phyloP scores from a whole-genome alignment of 805 yeast species.

The Wickerhamiella allomyrinae region DNA sequence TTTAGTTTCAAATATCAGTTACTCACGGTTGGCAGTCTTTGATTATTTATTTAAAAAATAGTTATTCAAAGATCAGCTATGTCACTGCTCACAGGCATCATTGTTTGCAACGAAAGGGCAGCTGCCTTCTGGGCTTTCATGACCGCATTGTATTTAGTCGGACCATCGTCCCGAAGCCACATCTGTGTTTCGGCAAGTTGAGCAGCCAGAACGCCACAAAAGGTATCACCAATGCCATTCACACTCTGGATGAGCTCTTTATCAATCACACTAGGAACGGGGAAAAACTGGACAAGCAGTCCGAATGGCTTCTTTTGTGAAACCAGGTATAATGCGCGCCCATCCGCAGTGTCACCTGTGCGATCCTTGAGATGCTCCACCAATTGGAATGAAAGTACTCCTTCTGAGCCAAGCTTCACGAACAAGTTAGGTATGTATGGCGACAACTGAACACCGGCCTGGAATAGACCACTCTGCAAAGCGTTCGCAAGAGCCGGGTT shows the following conservation, averaged over 20 bases:
- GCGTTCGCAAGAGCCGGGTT: conserved; percentile 19
- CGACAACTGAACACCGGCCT: conserved; percentile 54
- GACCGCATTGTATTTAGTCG: conserved; percentile 19
- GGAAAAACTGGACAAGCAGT: conserved; percentile 48
- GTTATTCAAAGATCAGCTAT: conserved; percentile 7
- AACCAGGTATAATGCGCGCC: conserved; percentile 15
- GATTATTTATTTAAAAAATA: too few relatives aligned
- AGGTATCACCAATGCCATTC: conserved; percentile 82
- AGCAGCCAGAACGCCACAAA: conserved; percentile 49
- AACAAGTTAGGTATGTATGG: conserved; percentile 59
- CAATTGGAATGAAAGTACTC: conserved; percentile 36
- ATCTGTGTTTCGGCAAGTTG: conserved; percentile 22
- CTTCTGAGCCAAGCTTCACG: conserved; percentile 54
- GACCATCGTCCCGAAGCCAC: conserved; percentile 25
- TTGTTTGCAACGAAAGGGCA: conserved; percentile 22
- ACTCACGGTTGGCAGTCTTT: too few relatives aligned
- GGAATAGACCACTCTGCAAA: conserved; percentile 31
- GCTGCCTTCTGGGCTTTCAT: conserved; percentile 28
- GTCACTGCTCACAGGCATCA: conserved; percentile 20
- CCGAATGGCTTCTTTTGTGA: conserved; percentile 27
- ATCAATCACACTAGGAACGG: conserved; percentile 26
- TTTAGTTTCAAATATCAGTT: too few relatives aligned
- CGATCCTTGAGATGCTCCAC: conserved; percentile 18
- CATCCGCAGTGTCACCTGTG: conserved; percentile 17
- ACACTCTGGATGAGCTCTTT: conserved; percentile 41